These are phyloP conservation scores for Hypomontagnella monticulosa DNA, from an alignment of 495 filamentous ascomycete genomes.

Conservation along the genomic window DNA sequence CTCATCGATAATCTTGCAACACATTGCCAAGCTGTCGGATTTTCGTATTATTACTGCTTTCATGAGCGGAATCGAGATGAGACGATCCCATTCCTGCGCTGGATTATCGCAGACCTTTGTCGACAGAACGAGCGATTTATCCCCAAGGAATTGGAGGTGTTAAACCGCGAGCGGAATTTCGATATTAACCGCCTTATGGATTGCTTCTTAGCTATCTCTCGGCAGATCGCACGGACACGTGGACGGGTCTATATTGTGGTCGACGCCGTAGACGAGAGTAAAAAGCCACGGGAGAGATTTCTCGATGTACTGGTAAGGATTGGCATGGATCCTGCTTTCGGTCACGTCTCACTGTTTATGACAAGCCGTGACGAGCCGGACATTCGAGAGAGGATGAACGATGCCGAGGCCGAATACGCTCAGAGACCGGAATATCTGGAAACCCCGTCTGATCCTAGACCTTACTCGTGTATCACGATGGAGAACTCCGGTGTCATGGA, in stretches of 20 bases:
- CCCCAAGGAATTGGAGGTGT: constrained; percentile 17
- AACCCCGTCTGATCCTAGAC: neutral
- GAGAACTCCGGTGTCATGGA: constrained; percentile 44
- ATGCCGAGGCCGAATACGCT: constrained; percentile 19
- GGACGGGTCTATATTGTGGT: constrained; percentile 30
- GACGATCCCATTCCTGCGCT: constrained; percentile 41
- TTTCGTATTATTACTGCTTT: constrained; percentile 55
- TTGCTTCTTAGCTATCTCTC: constrained; percentile 22
- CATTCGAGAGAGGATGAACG: constrained; percentile 42
- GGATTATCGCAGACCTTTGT: constrained; percentile 46
- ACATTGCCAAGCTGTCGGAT: constrained; percentile 30
- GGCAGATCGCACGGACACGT: neutral
- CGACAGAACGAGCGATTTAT: constrained; percentile 35
- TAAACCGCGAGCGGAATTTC: constrained; percentile 6
- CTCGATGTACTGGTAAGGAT: constrained; percentile 33
- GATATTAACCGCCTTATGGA: constrained; percentile 15
- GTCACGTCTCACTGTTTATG: constrained; percentile 50
- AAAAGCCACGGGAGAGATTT: constrained; percentile 22
- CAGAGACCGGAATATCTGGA: too few species aligned
- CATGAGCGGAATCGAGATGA: constrained; percentile 50
- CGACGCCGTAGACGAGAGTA: constrained; percentile 38
- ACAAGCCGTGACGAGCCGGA: constrained; percentile 56
- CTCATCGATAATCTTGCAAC: constrained; percentile 39
- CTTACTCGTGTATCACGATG: constrained; percentile 47
- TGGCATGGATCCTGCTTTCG: constrained; percentile 43